Evolutionary conservation across 2,329 filamentous ascomycete genomes (phyloP).

Genomic region (Aspergillus jensenii): DNA sequence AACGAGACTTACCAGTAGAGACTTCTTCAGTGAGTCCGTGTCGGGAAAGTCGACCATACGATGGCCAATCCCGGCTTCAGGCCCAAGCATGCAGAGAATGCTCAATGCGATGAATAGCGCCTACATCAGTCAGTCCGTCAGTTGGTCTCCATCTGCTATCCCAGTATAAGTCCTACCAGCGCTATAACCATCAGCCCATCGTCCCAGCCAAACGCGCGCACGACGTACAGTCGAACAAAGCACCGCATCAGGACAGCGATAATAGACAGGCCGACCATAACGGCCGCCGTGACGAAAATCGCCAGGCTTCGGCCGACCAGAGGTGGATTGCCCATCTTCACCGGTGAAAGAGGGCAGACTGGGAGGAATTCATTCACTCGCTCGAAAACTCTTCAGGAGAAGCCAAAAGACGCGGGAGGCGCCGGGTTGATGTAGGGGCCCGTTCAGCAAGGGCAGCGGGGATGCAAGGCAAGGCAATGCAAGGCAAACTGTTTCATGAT

Average conservation of each 20-base stretch:
- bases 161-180: slow-evolving; percentile 11
- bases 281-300: slow-evolving; percentile 18
- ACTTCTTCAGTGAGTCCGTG: background rate
- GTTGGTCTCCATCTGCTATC: background rate
- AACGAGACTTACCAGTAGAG: slow-evolving; percentile 1
- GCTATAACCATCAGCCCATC: slow-evolving; percentile 24
- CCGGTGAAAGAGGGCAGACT: background rate
- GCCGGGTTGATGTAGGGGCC: background rate
- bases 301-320: slow-evolving; percentile 20
- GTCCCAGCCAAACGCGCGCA: slow-evolving; percentile 26
- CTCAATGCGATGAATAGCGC: slow-evolving; percentile 1
- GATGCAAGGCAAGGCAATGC: too few species aligned
- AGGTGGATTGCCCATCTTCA: slow-evolving; percentile 8
- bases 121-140: background rate
- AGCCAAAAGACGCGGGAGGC: too few species aligned
- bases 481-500: too few species aligned
- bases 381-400: too few species aligned
- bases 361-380: too few species aligned
- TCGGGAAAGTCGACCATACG: slow-evolving; percentile 2
- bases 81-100: slow-evolving; percentile 6
- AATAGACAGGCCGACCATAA: slow-evolving; percentile 20
- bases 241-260: slow-evolving; percentile 20
- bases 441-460: too few species aligned
- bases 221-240: slow-evolving; percentile 23
- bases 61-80: slow-evolving; percentile 8